These are phyloP conservation scores for Penicillium riverlandense DNA, from an alignment of 495 filamentous ascomycete species.

Conservation along the genomic window DNA sequence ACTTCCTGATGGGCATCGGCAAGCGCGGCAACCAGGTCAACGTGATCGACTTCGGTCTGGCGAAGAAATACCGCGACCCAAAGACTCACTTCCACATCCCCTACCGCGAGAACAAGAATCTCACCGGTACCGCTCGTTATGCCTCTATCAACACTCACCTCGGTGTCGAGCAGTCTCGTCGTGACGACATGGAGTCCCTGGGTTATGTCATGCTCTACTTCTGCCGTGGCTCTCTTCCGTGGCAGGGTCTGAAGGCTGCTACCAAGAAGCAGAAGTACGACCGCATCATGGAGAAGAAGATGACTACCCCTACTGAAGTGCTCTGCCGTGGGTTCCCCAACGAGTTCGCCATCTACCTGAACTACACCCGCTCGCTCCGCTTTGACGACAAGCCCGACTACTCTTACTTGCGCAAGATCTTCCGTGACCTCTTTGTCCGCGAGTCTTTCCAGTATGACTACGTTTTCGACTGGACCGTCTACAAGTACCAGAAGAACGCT, in stretches of 20 bases:
- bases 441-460: constrained; percentile 99
- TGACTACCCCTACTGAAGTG: constrained; percentile 98
- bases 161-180: constrained; percentile 97
- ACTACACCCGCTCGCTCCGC: constrained; percentile 97
- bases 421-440: constrained; percentile 98
- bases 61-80: constrained; percentile 99
- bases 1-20: constrained; percentile 99
- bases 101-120: constrained; percentile 99
- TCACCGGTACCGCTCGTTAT: constrained; percentile 98
- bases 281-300: constrained; percentile 99
- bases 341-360: constrained; percentile 98
- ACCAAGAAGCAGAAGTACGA: constrained; percentile 99
- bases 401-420: constrained; percentile 99
- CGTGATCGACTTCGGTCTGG: constrained; percentile 98
- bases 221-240: constrained; percentile 97
- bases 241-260: constrained; percentile 99
- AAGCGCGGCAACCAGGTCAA: constrained; percentile 99
- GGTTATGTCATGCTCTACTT: constrained; percentile 99
- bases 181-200: constrained; percentile 99
- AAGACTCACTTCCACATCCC: constrained; percentile 99
- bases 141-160: constrained; percentile 99
- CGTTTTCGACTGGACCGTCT: constrained; percentile 99
- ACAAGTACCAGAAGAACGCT: constrained; percentile 99
- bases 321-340: constrained; percentile 99
- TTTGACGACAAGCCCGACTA: constrained; percentile 99